Conservation (phyloP, 768 basidiomycete species). For the Zangia roseola region DNA sequence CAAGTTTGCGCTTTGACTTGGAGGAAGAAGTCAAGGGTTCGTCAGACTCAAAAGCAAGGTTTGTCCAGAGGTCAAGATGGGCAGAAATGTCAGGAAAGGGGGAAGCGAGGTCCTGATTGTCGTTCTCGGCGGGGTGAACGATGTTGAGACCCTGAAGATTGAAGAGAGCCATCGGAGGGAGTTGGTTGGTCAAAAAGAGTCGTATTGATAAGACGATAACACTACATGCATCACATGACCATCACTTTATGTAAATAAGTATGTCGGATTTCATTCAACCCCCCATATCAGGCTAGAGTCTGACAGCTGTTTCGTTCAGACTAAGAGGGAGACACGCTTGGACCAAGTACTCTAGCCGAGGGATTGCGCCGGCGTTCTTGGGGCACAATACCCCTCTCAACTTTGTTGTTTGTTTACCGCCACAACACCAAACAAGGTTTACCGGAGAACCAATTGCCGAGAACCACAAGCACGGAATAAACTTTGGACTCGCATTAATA, state of each 20-base stretch:
- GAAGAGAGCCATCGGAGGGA: slow-evolving; percentile 50
- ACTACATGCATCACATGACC: slow-evolving; percentile 9
- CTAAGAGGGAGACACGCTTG: too few relatives aligned
- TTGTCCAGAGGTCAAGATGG: slow-evolving; percentile 83
- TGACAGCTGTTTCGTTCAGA: too few relatives aligned
- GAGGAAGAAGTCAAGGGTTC: slow-evolving; percentile 47
- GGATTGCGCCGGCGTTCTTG: too few relatives aligned
- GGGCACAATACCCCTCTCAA: too few relatives aligned
- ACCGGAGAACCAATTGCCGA: too few relatives aligned
- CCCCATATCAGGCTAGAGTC: too few relatives aligned
- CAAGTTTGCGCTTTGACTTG: slow-evolving; percentile 35
- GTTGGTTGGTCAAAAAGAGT: neutral
- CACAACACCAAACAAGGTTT: too few relatives aligned
- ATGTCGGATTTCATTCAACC: too few relatives aligned
- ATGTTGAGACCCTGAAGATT: slow-evolving; percentile 80
- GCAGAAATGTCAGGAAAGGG: slow-evolving; percentile 73
- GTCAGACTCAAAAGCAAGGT: slow-evolving; percentile 75
- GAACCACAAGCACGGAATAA: too few relatives aligned
- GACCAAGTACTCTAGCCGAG: too few relatives aligned
- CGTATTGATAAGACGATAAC: slow-evolving; percentile 11
- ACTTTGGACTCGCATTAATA: too few relatives aligned
- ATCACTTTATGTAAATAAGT: neutral
- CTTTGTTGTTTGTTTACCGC: too few relatives aligned
- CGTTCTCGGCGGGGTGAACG: slow-evolving; percentile 52
- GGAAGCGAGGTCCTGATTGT: slow-evolving; percentile 55